A percentile compares a stretch with the other conserved stretches of the same genome.
phyloP scores from a whole-genome alignment of 345 rosid genomes.

The Salix suchowensis region DNA sequence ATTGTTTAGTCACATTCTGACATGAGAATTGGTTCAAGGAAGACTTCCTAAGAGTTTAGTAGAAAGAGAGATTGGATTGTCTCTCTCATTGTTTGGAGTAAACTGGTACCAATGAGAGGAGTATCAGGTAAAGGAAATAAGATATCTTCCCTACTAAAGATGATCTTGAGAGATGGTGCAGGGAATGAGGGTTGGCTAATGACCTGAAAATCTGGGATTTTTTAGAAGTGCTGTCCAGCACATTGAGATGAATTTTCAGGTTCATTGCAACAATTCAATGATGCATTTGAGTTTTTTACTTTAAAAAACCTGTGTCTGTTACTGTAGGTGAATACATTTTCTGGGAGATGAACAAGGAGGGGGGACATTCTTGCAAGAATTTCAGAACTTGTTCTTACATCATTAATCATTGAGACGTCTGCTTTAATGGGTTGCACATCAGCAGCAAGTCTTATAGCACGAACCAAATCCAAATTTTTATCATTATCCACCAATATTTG shows the following conservation, averaged over 20 bases:
- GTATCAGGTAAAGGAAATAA: too few relatives aligned
- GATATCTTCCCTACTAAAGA: too few relatives aligned
- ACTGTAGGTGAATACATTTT: too few relatives aligned
- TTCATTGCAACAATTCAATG: background rate
- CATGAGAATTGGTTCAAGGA: too few relatives aligned
- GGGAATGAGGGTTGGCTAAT: too few relatives aligned
- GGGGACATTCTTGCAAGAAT: background rate
- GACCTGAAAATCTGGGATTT: background rate
- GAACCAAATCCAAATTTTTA: constrained; percentile 56
- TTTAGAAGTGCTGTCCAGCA: background rate
- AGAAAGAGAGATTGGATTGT: too few relatives aligned
- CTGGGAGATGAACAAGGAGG: background rate
- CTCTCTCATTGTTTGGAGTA: too few relatives aligned
- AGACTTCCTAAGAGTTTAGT: too few relatives aligned
- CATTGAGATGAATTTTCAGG: background rate
- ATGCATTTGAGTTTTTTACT: background rate
- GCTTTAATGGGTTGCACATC: constrained; percentile 66
- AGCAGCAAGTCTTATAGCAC: constrained; percentile 67
- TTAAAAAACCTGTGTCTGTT: background rate
- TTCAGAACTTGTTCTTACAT: constrained; percentile 49
- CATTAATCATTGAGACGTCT: constrained; percentile 48
- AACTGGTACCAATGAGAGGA: too few relatives aligned
- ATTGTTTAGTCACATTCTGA: too few relatives aligned
- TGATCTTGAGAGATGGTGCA: too few relatives aligned
- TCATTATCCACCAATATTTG: constrained; percentile 81